Conservation (phyloP, 495 filamentous ascomycete genomes). For the Cercophora sp. region DNA sequence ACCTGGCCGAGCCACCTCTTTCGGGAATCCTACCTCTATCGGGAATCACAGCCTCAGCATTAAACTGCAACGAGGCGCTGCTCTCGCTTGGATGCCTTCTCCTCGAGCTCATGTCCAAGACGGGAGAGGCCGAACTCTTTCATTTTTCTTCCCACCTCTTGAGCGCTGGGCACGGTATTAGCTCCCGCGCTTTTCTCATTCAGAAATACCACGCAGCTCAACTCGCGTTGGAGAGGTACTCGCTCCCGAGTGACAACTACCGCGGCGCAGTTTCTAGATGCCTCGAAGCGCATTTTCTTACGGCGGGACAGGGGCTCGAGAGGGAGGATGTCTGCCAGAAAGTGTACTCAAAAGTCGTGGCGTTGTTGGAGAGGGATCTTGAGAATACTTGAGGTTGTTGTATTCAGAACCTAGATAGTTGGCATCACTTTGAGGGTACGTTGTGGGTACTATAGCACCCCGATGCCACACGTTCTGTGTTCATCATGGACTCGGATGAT, state of each 20-base stretch:
- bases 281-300: neutral
- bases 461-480: too few relatives aligned
- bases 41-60: neutral
- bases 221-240: neutral
- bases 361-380: neutral
- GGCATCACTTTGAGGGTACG: too few relatives aligned
- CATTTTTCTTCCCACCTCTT: neutral
- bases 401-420: too few relatives aligned
- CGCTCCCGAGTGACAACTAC: neutral
- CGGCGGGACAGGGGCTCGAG: neutral
- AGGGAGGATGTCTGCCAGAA: neutral
- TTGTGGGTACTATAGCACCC: too few relatives aligned
- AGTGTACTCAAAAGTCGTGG: neutral
- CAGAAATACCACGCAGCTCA: neutral
- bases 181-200: neutral
- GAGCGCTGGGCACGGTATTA: too few relatives aligned
- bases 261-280: neutral
- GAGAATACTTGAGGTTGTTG: neutral
- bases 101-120: neutral
- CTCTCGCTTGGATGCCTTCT: neutral
- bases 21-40: neutral
- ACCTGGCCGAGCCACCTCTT: too few relatives aligned
- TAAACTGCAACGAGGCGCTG: neutral
- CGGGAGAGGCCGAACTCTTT: neutral
- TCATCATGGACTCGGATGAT: too few relatives aligned